Base-by-base conservation (phyloP, 305 asterid genomes). In the Fraxinus ornus region DNA sequence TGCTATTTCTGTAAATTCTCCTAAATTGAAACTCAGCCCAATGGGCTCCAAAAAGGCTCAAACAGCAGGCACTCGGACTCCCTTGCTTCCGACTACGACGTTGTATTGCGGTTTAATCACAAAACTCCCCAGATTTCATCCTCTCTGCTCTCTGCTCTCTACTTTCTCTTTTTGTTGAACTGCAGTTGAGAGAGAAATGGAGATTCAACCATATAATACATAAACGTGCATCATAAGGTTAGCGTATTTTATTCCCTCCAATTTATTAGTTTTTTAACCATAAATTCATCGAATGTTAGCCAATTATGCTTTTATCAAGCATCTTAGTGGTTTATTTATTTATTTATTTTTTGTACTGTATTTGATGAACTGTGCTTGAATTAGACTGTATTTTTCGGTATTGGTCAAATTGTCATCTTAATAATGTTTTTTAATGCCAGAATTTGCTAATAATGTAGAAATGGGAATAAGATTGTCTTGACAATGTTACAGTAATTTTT, bases 151-250 rank as follows among this genome's bases (percentile, higher is more conserved):
- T 17, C 57, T 13, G 22, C 55, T 13, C 9, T 5, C 64, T 8
- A 3, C 19, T 33, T 75, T 1, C 28, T 19, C 5, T 2, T 41
- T 41, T 19, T n/a, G 24, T 60, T 60, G 22, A 76, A 33, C 78
- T 68, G 52, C 84, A n/a, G 57, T 36, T 68, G 3, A 7, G 12
- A 55, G 17, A 77, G 19, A 19, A 22, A 84, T 80, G 83, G 86
- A 78, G 81, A 66, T 78, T 57, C 62, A 74, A 52, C 28, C 83
- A 3, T 78, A 78, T 44, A 60, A 78, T 32, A 22, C 79, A 62
- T 84, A 74, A 78, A 36, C 52, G 62, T 17, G 7, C 76, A 4
- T 77, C 26, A 26, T 21, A 30, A 81, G 86, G 89, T 84, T 72
- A 26, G 15, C 6, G 13, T 26, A 66, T 77, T 13, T 26, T 75